These are phyloP conservation scores for Sordaria brevicollis DNA, from an alignment of 495 filamentous ascomycete genomes.

Conservation along the genomic window DNA sequence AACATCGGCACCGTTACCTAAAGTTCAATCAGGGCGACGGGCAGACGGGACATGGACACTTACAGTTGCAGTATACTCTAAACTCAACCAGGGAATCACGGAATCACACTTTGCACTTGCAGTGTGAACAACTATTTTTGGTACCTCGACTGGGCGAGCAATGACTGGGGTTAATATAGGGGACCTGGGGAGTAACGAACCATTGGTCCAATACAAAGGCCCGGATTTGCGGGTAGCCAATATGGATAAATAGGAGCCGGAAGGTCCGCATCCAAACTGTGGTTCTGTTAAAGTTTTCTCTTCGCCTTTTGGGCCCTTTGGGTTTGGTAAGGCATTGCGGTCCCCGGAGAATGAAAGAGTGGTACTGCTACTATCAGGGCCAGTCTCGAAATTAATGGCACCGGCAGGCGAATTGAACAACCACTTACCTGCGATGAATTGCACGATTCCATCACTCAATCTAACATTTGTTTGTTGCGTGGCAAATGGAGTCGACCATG, in stretches of 20 bases:
- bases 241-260: slow-evolving; percentile 20
- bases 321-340: neutral
- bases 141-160: neutral
- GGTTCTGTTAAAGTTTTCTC: neutral
- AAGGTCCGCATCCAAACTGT: slow-evolving; percentile 14
- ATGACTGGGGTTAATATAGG: neutral
- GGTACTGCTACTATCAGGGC: neutral
- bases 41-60: neutral
- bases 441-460: neutral
- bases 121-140: neutral
- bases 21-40: neutral
- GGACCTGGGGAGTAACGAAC: neutral
- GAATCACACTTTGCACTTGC: neutral
- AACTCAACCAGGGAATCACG: neutral
- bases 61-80: neutral
- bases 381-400: neutral
- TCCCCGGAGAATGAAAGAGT: neutral
- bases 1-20: neutral
- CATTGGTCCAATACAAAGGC: slow-evolving; percentile 23
- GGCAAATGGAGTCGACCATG: neutral
- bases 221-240: slow-evolving; percentile 22
- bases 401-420: neutral
- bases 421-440: neutral
- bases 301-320: neutral
- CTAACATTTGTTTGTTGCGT: neutral